A percentile compares a stretch with the other conserved stretches of the same genome.
Conservation (phyloP, 2,329 filamentous ascomycete species). For the Ceratocystis colombiana region DNA sequence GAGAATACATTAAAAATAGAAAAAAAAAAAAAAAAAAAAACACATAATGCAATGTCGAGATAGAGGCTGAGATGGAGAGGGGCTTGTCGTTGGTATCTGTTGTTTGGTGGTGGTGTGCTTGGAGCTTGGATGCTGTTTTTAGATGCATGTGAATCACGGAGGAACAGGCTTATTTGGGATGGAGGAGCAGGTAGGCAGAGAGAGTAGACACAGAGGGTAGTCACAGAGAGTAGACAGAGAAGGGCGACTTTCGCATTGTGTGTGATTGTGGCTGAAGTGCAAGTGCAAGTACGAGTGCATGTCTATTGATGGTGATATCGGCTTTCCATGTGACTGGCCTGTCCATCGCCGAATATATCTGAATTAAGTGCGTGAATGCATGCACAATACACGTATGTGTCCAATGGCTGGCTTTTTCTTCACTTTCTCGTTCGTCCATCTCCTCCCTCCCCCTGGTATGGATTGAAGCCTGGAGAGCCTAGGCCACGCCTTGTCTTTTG, state of each 20-base stretch:
- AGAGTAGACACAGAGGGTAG: neutral
- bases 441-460: neutral
- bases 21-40: neutral
- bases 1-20: neutral
- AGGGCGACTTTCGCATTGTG: neutral
- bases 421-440: neutral
- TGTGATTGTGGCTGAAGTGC: neutral
- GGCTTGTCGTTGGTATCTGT: neutral
- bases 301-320: too few relatives aligned
- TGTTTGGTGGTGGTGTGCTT: neutral
- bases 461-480: neutral
- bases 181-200: neutral
- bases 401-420: too few relatives aligned
- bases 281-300: too few relatives aligned
- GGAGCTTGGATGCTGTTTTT: slow-evolving; percentile 6
- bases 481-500: neutral
- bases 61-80: neutral
- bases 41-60: neutral
- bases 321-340: too few relatives aligned
- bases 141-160: slow-evolving; percentile 16
- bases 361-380: too few relatives aligned
- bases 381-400: too few relatives aligned
- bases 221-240: neutral
- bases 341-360: too few relatives aligned
- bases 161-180: neutral